Base-by-base conservation (phyloP, 78 protist genomes). In the Isochrysis galbana region DNA sequence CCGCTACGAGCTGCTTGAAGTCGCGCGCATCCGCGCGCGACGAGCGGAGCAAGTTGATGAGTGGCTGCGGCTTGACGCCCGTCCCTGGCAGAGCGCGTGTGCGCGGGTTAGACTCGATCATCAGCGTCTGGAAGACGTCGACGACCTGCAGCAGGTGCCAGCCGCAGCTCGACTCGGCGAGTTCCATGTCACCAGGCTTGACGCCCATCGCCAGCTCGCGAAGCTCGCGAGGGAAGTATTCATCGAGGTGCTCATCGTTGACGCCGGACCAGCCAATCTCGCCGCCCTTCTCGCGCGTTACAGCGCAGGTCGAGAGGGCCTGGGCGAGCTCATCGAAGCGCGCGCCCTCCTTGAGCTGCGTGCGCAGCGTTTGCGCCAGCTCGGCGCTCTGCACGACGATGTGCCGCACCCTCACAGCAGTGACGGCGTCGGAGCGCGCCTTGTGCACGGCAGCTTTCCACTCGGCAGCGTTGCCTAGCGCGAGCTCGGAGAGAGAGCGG, bases 281-380 rank as follows among this genome's bases (percentile, higher is more conserved):
- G 88, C 88, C 88, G 55, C 88, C 88, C 88, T 80, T 80, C 25
- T 7, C 55, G 14, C 54, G 47, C 55, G 55, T 80, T 29, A 1
- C 23, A 46, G 23, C 88, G 54, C 88, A 80, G 32, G 36, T 23
- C 88, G 88, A 80, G 34, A 44, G 44, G 22, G 51, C 29, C 38
- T 11, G 26, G 29, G 88, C 88, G 41, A 80, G 47, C 1, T 44
- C 55, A 26, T 3, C 54, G 41, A 39, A 80, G 19, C 19, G 36
- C 19, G 55, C 88, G 55, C 88, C 88, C 29, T 0, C 88, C 36
- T n/a, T 23, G 21, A 77, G 86, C 46, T 41, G 86, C 47, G 19
- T 25, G 5, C 45, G 26, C 2, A 77, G 46, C 86, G 10, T 0
- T n/a, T 38, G 32, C n/a, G 86, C 86, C 26, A 77, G 0, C 25